A percentile compares a stretch with the other conserved stretches of the same genome.
Evolutionary conservation across 2,329 filamentous ascomycete species (phyloP).

Genomic region (Pseudogymnoascus sp.): DNA sequence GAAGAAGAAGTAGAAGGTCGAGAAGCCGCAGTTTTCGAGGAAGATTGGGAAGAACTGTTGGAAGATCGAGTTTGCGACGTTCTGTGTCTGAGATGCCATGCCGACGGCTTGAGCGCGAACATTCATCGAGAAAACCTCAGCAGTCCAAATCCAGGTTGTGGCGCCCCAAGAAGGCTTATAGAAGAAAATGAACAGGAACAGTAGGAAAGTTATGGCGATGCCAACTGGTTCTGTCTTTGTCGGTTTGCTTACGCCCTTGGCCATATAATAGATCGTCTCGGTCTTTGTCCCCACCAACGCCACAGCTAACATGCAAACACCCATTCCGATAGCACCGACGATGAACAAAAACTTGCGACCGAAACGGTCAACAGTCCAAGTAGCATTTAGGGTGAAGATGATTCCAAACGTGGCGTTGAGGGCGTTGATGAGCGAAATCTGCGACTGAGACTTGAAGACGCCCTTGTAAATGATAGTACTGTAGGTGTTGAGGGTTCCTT

Average conservation of each 20-base stretch:
- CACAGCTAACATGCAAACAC: slow-evolving; percentile 61
- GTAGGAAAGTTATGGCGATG: slow-evolving; percentile 59
- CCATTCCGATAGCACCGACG: slow-evolving; percentile 60
- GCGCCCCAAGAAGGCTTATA: slow-evolving; percentile 65
- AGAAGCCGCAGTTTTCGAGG: slow-evolving; percentile 44
- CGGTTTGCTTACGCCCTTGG: slow-evolving; percentile 27
- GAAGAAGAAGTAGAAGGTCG: slow-evolving; percentile 43
- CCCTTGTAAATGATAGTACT: slow-evolving; percentile 67
- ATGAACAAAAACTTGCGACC: slow-evolving; percentile 64
- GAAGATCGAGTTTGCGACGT: slow-evolving; percentile 59
- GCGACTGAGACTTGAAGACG: slow-evolving; percentile 49
- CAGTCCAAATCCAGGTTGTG: slow-evolving; percentile 64
- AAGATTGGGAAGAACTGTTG: slow-evolving; percentile 65
- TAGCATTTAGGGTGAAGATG: slow-evolving; percentile 63
- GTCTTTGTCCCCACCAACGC: slow-evolving; percentile 49
- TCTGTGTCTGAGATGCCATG: slow-evolving; percentile 51
- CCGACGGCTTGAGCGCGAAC: slow-evolving; percentile 63
- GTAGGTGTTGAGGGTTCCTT: slow-evolving; percentile 66
- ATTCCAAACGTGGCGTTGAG: slow-evolving; percentile 67
- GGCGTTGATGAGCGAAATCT: slow-evolving; percentile 65
- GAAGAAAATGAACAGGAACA: slow-evolving; percentile 59
- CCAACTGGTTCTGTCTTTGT: slow-evolving; percentile 53
- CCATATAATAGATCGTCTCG: background rate
- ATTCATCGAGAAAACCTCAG: slow-evolving; percentile 63
- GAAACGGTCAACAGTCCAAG: slow-evolving; percentile 65